phyloP scores from a whole-genome alignment of 2,329 filamentous ascomycete genomes.

The Hypoxylon sp. region DNA sequence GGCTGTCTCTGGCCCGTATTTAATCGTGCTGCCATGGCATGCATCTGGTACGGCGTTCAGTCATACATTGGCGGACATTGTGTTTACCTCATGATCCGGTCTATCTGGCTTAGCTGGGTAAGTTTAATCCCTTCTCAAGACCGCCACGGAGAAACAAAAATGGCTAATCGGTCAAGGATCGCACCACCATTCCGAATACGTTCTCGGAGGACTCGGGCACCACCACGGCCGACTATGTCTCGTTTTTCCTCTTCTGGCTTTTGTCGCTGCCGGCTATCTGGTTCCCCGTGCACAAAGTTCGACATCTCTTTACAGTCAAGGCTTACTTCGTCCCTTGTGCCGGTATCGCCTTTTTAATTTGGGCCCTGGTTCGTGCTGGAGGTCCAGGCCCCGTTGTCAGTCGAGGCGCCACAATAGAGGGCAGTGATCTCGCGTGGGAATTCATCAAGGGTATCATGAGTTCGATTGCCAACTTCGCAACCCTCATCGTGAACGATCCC shows the following conservation, averaged over 20 bases:
- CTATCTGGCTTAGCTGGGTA: conserved; percentile 81
- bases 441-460: conserved; percentile 89
- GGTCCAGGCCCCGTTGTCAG: conserved; percentile 86
- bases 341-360: conserved; percentile 88
- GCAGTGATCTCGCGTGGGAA: conserved; percentile 80
- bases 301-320: conserved; percentile 92
- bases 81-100: conserved; percentile 87
- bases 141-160: conserved; percentile 5
- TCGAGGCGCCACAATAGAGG: conserved; percentile 71
- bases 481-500: conserved; percentile 83
- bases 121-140: conserved; percentile 41
- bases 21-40: conserved; percentile 87
- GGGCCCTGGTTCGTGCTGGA: conserved; percentile 83
- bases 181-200: conserved; percentile 71
- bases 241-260: conserved; percentile 90
- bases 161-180: conserved; percentile 52
- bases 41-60: conserved; percentile 90
- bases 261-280: conserved; percentile 84
- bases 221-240: conserved; percentile 78
- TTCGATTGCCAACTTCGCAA: conserved; percentile 90
- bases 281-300: conserved; percentile 89
- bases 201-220: conserved; percentile 76
- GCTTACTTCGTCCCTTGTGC: conserved; percentile 84
- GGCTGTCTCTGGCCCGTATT: conserved; percentile 89
- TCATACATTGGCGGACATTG: conserved; percentile 87